Evolutionary conservation across 2,329 filamentous ascomycete genomes (phyloP).

Genomic region (Trichoderma pleuroti): DNA sequence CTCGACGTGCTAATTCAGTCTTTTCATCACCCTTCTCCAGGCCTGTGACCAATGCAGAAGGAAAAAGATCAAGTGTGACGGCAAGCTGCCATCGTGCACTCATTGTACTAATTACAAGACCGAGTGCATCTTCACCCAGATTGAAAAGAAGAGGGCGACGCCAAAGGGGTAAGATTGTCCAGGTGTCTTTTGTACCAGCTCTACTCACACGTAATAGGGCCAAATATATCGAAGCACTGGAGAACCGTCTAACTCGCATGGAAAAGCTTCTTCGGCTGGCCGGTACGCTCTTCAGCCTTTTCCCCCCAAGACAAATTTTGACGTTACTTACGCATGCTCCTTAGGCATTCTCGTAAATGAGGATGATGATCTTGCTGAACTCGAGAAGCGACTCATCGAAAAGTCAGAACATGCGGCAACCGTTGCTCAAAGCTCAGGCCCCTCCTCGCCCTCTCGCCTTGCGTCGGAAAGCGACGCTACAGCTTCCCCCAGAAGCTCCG

Average conservation of each 20-base stretch:
- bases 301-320: not conserved
- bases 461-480: constrained; percentile 42
- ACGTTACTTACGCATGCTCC: constrained; percentile 4
- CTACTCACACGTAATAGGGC: constrained; percentile 54
- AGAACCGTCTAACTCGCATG: constrained; percentile 94
- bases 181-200: not conserved
- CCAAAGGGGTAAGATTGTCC: constrained; percentile 75
- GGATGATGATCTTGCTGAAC: constrained; percentile 78
- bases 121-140: constrained; percentile 93
- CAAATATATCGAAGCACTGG: constrained; percentile 95
- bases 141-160: constrained; percentile 97
- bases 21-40: constrained; percentile 39
- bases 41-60: constrained; percentile 96
- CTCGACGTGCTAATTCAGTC: not conserved
- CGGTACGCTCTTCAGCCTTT: constrained; percentile 40
- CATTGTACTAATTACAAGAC: constrained; percentile 99
- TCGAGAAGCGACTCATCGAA: constrained; percentile 72
- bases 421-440: constrained; percentile 44
- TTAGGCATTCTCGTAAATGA: constrained; percentile 75
- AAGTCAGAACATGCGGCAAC: constrained; percentile 53
- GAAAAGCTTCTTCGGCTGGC: constrained; percentile 85
- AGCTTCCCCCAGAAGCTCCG: constrained; percentile 49
- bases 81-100: constrained; percentile 88
- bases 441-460: constrained; percentile 50
- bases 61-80: constrained; percentile 97